These are phyloP conservation scores for Cryptococcus sp. DNA, from an alignment of 1,284 basidiomycete species.

Conservation along the genomic window DNA sequence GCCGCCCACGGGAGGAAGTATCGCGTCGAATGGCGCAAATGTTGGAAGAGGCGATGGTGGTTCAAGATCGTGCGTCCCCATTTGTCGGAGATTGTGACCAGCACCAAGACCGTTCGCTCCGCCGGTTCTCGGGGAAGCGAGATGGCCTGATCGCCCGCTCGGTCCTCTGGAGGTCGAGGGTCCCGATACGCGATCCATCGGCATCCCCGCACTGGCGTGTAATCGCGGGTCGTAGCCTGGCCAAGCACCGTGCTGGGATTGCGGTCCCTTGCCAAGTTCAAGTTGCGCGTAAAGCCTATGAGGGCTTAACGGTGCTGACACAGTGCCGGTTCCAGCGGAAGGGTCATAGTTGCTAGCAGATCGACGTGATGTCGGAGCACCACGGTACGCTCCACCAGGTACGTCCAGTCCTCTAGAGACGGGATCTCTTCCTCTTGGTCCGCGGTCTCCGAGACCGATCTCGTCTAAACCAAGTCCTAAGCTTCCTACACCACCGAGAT, in stretches of 20 bases:
- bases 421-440: conserved; percentile 34
- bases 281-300: conserved; percentile 49
- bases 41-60: conserved; percentile 35
- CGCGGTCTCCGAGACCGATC: conserved; percentile 10
- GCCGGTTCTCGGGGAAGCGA: conserved; percentile 1
- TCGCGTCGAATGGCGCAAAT: conserved; percentile 41
- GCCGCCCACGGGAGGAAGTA: conserved; percentile 15
- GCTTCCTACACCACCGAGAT: conserved; percentile 37
- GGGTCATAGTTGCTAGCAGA: conserved; percentile 34
- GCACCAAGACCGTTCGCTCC: conserved; percentile 5
- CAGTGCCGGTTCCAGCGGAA: conserved; percentile 42
- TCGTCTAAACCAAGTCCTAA: conserved; percentile 33
- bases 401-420: conserved; percentile 33
- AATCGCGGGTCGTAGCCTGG: conserved; percentile 32
- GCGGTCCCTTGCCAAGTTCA: conserved; percentile 39
- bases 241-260: conserved; percentile 25
- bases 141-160: conserved; percentile 7
- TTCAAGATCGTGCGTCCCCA: conserved; percentile 16
- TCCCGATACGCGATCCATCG: conserved; percentile 20
- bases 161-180: conserved; percentile 5
- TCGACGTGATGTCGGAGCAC: conserved; percentile 15
- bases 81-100: background rate
- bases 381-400: conserved; percentile 26
- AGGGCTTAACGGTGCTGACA: conserved; percentile 51
- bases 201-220: conserved; percentile 29